Conservation (phyloP, 495 filamentous ascomycete species). For the Penicillium crystallinum region DNA sequence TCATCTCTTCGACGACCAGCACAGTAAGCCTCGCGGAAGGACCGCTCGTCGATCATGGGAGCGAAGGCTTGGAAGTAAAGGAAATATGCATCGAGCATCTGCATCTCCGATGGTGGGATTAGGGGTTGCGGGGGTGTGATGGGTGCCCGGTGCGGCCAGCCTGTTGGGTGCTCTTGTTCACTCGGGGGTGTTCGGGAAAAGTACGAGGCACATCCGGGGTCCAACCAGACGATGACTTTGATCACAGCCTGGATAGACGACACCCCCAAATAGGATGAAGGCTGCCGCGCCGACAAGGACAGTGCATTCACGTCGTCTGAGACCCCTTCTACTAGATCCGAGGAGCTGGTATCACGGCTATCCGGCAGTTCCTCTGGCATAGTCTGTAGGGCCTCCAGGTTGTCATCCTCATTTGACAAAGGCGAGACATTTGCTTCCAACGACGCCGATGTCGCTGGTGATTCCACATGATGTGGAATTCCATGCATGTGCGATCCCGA, state of each 20-base stretch:
- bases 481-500: constrained; percentile 4
- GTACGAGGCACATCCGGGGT: constrained; percentile 56
- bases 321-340: constrained; percentile 58
- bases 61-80: constrained; percentile 68
- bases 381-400: constrained; percentile 37
- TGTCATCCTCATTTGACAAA: constrained; percentile 35
- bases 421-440: constrained; percentile 40
- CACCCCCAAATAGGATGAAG: constrained; percentile 75
- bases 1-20: constrained; percentile 61
- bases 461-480: constrained; percentile 27
- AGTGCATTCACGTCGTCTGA: constrained; percentile 79
- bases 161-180: constrained; percentile 9
- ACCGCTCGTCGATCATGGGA: constrained; percentile 71
- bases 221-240: constrained; percentile 74
- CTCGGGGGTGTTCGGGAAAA: constrained; percentile 42
- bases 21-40: constrained; percentile 67
- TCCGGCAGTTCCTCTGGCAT: constrained; percentile 37
- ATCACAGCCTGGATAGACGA: constrained; percentile 77
- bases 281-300: constrained; percentile 64
- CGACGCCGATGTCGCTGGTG: constrained; percentile 36
- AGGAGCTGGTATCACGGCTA: constrained; percentile 16
- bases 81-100: constrained; percentile 73
- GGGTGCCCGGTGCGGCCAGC: constrained; percentile 26
- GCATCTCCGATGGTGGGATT: constrained; percentile 37
- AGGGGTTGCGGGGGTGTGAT: constrained; percentile 24